Evolutionary conservation across 495 filamentous ascomycete species (phyloP).

Genomic region (Podospora pseudoanserina): DNA sequence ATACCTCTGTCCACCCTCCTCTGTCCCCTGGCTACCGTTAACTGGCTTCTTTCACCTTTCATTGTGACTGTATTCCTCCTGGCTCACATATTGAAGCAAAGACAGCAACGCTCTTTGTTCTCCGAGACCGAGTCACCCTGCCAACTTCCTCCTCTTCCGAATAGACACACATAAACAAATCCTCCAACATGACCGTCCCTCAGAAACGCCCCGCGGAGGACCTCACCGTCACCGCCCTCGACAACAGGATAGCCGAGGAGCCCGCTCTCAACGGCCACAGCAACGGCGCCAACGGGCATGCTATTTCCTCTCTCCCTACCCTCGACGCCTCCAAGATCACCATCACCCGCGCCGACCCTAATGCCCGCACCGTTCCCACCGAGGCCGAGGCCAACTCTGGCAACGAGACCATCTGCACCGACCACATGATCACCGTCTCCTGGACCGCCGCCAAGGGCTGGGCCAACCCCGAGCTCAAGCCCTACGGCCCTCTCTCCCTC

Average conservation of each 20-base stretch:
- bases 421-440: constrained; percentile 80
- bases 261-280: constrained; percentile 24
- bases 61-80: not conserved
- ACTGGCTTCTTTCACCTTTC: not conserved
- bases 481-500: constrained; percentile 75
- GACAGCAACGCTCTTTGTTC: constrained; percentile 6
- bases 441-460: constrained; percentile 71
- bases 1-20: not conserved
- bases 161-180: constrained; percentile 25
- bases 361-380: constrained; percentile 64
- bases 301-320: constrained; percentile 27
- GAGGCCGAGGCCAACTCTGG: constrained; percentile 47
- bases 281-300: constrained; percentile 27
- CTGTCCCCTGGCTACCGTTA: not conserved
- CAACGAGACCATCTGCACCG: constrained; percentile 63
- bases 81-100: not conserved
- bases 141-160: constrained; percentile 4
- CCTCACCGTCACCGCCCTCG: constrained; percentile 43
- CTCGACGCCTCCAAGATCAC: constrained; percentile 73
- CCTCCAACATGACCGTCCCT: constrained; percentile 11
- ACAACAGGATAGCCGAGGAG: constrained; percentile 39
- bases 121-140: not conserved
- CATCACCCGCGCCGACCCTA: constrained; percentile 59
- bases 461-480: constrained; percentile 71
- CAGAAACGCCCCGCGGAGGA: constrained; percentile 26